A percentile compares a stretch with the other conserved stretches of the same genome.
phyloP scores from a whole-genome alignment of 257 asterid species.

The Fraxinus anomala region DNA sequence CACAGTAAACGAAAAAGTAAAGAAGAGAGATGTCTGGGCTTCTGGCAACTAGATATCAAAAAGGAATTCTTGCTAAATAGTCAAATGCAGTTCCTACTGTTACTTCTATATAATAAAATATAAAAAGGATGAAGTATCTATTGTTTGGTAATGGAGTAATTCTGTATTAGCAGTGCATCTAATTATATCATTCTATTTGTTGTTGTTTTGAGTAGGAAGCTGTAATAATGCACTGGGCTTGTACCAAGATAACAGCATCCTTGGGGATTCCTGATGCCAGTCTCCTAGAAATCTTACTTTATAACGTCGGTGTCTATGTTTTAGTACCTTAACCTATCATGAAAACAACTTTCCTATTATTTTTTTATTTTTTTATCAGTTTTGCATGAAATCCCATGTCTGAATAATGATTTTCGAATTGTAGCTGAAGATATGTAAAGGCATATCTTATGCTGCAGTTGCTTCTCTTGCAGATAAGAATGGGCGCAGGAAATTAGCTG shows the following conservation, averaged over 20 bases:
- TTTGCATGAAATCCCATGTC: constrained; percentile 15
- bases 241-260: constrained; percentile 78
- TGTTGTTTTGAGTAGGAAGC: constrained; percentile 64
- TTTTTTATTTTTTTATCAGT: neutral
- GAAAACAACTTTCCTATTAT: constrained; percentile 8
- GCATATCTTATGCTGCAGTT: constrained; percentile 98
- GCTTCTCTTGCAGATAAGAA: constrained; percentile 94
- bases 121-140: constrained; percentile 12
- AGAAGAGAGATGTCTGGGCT: neutral
- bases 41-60: neutral
- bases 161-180: constrained; percentile 18
- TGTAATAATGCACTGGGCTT: constrained; percentile 96
- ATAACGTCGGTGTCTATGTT: constrained; percentile 59
- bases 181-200: constrained; percentile 18
- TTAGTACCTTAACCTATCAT: neutral
- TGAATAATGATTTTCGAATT: constrained; percentile 35
- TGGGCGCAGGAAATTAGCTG: constrained; percentile 95
- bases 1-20: neutral
- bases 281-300: constrained; percentile 76
- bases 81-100: constrained; percentile 15
- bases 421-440: constrained; percentile 94
- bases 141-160: constrained; percentile 15
- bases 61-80: neutral
- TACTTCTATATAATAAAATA: constrained; percentile 14
- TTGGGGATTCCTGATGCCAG: constrained; percentile 68